Percentiles rank a stretch among this genome's conserved stretches.
These are phyloP conservation scores for Alliaria petiolata DNA, from an alignment of 345 rosid species.

Conservation along the genomic window DNA sequence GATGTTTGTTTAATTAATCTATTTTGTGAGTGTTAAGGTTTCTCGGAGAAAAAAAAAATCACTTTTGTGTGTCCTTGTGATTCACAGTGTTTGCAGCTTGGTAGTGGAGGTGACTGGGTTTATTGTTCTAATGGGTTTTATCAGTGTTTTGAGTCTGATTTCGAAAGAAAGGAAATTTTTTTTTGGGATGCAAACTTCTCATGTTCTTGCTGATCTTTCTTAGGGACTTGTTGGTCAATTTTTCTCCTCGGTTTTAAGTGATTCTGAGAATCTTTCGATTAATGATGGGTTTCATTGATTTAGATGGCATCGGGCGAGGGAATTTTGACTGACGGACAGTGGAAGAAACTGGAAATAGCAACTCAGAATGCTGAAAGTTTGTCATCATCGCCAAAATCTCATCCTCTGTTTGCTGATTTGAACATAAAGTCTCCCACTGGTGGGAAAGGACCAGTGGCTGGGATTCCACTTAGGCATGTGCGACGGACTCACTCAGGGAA, in stretches of 20 bases:
- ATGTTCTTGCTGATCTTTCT: not conserved
- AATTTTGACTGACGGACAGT: slow-evolving; percentile 74
- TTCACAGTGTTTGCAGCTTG: not conserved
- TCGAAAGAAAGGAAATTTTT: not conserved
- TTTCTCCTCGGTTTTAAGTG: not conserved
- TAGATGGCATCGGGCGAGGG: slow-evolving; percentile 83
- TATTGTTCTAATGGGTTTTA: no score
- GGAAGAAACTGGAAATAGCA: slow-evolving; percentile 76
- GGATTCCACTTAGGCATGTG: slow-evolving; percentile 69
- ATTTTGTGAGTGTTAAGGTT: not conserved
- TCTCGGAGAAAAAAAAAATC: not conserved
- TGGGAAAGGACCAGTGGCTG: slow-evolving; percentile 59
- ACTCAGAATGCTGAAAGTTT: slow-evolving; percentile 48
- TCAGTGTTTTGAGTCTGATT: not conserved
- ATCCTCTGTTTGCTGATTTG: slow-evolving; percentile 59
- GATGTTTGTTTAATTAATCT: not conserved
- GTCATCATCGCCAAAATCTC: slow-evolving; percentile 86
- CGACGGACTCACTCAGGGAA: slow-evolving; percentile 88
- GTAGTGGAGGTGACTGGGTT: not conserved
- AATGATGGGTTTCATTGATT: not conserved
- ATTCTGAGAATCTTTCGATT: not conserved
- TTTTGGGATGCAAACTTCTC: not conserved
- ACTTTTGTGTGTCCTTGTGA: not conserved
- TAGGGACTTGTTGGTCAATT: not conserved
- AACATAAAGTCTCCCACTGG: slow-evolving; percentile 61